Percentiles rank a stretch among this genome's conserved stretches.
phyloP scores from a whole-genome alignment of 1,284 basidiomycete genomes.

The Cutaneotrichosporon sp. region DNA sequence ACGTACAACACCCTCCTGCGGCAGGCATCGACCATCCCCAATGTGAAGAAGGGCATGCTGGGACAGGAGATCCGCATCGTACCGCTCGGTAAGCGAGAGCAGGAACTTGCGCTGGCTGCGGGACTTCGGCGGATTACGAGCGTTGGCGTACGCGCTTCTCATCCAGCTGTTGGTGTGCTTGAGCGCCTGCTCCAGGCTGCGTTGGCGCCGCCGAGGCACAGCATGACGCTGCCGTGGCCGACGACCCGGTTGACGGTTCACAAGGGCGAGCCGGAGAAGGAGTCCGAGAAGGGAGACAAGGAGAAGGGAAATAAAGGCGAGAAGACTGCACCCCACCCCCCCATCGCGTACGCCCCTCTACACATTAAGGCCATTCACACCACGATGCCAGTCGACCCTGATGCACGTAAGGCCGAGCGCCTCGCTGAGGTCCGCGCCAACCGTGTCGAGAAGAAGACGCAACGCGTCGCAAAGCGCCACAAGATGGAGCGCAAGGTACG shows the following conservation, averaged over 20 bases:
- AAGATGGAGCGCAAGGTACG: conserved; percentile 18
- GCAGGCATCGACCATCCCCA: conserved; percentile 26
- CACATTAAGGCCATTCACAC: conserved; percentile 84
- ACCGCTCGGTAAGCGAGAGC: conserved; percentile 71
- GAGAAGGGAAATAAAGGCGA: background rate
- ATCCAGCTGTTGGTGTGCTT: conserved; percentile 33
- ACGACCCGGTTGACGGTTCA: conserved; percentile 32
- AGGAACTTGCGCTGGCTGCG: conserved; percentile 61
- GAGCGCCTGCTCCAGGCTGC: conserved; percentile 36
- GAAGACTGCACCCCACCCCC: conserved; percentile 14
- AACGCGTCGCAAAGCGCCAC: conserved; percentile 42
- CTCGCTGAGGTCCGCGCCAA: conserved; percentile 60
- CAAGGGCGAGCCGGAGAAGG: conserved; percentile 5
- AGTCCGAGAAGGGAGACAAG: background rate
- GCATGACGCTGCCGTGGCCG: conserved; percentile 54
- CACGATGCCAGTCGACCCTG: conserved; percentile 74
- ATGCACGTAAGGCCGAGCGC: conserved; percentile 65
- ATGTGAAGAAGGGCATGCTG: background rate
- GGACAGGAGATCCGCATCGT: conserved; percentile 57
- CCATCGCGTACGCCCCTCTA: conserved; percentile 60
- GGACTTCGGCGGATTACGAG: conserved; percentile 70
- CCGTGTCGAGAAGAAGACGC: conserved; percentile 54
- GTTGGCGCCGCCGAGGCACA: conserved; percentile 41
- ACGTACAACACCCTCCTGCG: conserved; percentile 48
- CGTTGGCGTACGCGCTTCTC: conserved; percentile 58